Evolutionary conservation across 1,139 yeast genomes (phyloP), one percentile per base, ranked within the genome.

Genomic region (Torulaspora globosa): DNA sequence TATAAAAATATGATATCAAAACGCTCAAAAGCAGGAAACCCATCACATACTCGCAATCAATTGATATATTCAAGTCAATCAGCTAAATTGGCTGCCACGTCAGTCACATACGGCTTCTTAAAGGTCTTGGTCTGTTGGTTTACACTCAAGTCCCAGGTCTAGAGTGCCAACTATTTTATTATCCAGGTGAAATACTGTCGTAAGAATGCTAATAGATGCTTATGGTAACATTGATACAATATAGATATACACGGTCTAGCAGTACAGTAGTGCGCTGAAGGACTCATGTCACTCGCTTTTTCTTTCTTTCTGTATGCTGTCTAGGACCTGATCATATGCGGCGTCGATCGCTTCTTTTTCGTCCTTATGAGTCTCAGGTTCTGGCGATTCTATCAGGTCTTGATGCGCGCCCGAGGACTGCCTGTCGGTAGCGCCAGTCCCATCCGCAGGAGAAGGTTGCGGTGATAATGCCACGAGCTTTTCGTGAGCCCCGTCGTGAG

Each of bases 311-410:
- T 69, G 71, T 47, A 74, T 58, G 45, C 69, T 71, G 39, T 72
- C 76, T 44, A 78, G 63, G 11, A 78, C 74, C 48, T 72, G 66
- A 58, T 79, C 83, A 56, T 76, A 78, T 0, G 80, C 76, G 24
- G 75, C 72, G 49, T 67, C 73, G 14, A 76, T 66, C 2, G 66
- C 69, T 24, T 63, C 70, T 5, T 58, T 60, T 15, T 58, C 63
- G 36, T 56, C 56, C 3, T 50, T 59, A 27, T 36, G 50, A 14
- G 15, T 14, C 28, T 41, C 35, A 10, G 31, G 38, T 23, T 21
- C 28, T 18, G 14, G 39, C 12, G 44, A 38, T 10, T 26, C 29
- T n/a, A 37, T 40, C 23, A 28, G 21, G n/a, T 39, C 39, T 11
- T 40, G 27, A 10, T 29, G 16, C 8, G 39, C 11, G 5, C 32